A percentile compares a stretch with the other conserved stretches of the same genome.
These are phyloP conservation scores for Aspergillus glaucus DNA, from an alignment of 2,329 filamentous ascomycete species.

Conservation along the genomic window DNA sequence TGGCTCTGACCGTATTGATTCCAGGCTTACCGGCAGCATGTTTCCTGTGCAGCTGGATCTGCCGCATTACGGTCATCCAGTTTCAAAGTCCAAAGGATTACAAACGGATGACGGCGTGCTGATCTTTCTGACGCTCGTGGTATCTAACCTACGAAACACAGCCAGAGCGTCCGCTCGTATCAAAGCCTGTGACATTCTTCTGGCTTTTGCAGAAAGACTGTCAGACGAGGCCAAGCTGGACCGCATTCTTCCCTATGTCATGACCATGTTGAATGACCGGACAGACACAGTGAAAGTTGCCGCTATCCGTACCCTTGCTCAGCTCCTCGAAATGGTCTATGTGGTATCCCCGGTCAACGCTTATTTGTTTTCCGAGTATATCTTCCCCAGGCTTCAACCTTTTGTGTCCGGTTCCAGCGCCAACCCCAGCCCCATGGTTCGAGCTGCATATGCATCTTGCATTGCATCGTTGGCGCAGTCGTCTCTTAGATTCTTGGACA, in stretches of 20 bases:
- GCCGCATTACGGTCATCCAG: slow-evolving; percentile 71
- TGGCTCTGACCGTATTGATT: slow-evolving; percentile 24
- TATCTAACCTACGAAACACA: slow-evolving; percentile 82
- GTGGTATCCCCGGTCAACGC: slow-evolving; percentile 74
- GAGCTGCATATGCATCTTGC: slow-evolving; percentile 89
- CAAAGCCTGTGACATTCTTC: slow-evolving; percentile 80
- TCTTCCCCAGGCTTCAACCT: slow-evolving; percentile 53
- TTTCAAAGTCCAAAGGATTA: slow-evolving; percentile 51
- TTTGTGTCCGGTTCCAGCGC: slow-evolving; percentile 50
- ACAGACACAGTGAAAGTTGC: slow-evolving; percentile 79
- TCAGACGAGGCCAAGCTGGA: slow-evolving; percentile 96
- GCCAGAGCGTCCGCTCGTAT: slow-evolving; percentile 81
- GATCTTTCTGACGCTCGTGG: slow-evolving; percentile 83
- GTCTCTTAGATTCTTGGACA: slow-evolving; percentile 77
- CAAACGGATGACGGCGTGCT: slow-evolving; percentile 81
- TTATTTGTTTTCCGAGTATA: slow-evolving; percentile 61
- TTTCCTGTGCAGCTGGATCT: slow-evolving; percentile 79
- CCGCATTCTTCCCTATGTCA: slow-evolving; percentile 82
- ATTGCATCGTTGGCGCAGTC: slow-evolving; percentile 82
- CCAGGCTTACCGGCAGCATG: slow-evolving; percentile 26
- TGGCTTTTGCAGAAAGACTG: slow-evolving; percentile 84
- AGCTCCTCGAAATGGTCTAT: slow-evolving; percentile 77
- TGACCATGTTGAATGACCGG: slow-evolving; percentile 73
- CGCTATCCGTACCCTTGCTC: slow-evolving; percentile 78
- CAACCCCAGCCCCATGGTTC: slow-evolving; percentile 62